Percentiles rank a stretch among this genome's conserved stretches.
Conservation (phyloP, 495 filamentous ascomycete species). For the Penicillium mononematosum region DNA sequence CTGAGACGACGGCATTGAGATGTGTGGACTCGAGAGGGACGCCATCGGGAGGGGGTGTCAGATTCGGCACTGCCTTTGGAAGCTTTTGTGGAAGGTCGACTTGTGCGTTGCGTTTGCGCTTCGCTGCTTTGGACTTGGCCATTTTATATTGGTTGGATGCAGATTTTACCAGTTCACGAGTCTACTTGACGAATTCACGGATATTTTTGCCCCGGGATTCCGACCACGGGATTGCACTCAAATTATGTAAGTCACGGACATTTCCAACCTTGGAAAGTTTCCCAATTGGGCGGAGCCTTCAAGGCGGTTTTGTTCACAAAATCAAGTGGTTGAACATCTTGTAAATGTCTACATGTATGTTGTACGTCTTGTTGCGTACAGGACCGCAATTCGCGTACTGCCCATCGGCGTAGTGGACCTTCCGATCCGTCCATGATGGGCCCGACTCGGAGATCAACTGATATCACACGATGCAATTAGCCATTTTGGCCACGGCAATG, state of each 20-base stretch:
- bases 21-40: constrained; percentile 33
- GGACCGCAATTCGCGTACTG: constrained; percentile 35
- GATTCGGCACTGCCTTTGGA: constrained; percentile 23
- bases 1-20: constrained; percentile 32
- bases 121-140: constrained; percentile 39
- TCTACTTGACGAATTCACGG: neutral
- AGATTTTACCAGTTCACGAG: neutral
- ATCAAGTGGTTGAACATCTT: neutral
- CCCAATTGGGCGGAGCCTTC: neutral
- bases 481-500: constrained; percentile 8
- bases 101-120: constrained; percentile 42
- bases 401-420: constrained; percentile 39
- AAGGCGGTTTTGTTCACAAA: neutral
- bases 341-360: neutral
- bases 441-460: constrained; percentile 40
- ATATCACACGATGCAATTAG: constrained; percentile 24
- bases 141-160: constrained; percentile 14
- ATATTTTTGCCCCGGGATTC: neutral
- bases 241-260: neutral
- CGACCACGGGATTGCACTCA: neutral
- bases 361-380: constrained; percentile 1
- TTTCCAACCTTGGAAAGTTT: neutral
- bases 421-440: constrained; percentile 35
- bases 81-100: constrained; percentile 32
- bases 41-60: constrained; percentile 37